phyloP scores from a whole-genome alignment of 2,329 filamentous ascomycete genomes.

The Juglanconis juglandina region DNA sequence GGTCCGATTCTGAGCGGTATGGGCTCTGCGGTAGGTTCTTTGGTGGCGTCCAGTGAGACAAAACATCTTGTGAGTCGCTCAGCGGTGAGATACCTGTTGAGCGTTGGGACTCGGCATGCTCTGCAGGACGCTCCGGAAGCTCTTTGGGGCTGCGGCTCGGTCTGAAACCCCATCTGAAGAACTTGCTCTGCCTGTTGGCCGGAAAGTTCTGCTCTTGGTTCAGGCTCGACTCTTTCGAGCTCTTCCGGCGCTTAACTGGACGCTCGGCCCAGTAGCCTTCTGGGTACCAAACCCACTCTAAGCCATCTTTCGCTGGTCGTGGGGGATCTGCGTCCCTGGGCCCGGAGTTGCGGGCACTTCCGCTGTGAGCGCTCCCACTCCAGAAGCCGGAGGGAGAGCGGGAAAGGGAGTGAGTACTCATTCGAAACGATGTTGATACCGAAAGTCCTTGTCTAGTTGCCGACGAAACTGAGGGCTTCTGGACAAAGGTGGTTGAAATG shows the following conservation, averaged over 20 bases:
- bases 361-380: slow-evolving; percentile 4
- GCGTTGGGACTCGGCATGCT: slow-evolving; percentile 10
- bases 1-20: slow-evolving; percentile 45
- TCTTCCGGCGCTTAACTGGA: neutral
- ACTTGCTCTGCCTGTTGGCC: slow-evolving; percentile 35
- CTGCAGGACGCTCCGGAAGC: neutral
- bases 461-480: neutral
- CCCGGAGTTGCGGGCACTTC: neutral
- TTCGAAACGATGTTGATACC: neutral
- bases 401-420: slow-evolving; percentile 19
- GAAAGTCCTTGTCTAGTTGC: neutral
- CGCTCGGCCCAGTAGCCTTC: slow-evolving; percentile 62
- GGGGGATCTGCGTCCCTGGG: slow-evolving; percentile 46
- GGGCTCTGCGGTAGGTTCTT: slow-evolving; percentile 34
- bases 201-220: slow-evolving; percentile 23
- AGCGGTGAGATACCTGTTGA: slow-evolving; percentile 19
- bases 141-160: neutral
- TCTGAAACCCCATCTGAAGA: slow-evolving; percentile 12
- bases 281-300: slow-evolving; percentile 63
- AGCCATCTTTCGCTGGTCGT: slow-evolving; percentile 50
- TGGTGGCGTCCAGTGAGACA: neutral
- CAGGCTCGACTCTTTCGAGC: neutral
- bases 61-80: neutral
- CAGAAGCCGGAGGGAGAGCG: slow-evolving; percentile 3
- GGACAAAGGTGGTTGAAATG: neutral